Percentiles rank a stretch among this genome's conserved stretches.
Evolutionary conservation across 495 filamentous ascomycete genomes (phyloP).

Genomic region (Neurospora sp.): DNA sequence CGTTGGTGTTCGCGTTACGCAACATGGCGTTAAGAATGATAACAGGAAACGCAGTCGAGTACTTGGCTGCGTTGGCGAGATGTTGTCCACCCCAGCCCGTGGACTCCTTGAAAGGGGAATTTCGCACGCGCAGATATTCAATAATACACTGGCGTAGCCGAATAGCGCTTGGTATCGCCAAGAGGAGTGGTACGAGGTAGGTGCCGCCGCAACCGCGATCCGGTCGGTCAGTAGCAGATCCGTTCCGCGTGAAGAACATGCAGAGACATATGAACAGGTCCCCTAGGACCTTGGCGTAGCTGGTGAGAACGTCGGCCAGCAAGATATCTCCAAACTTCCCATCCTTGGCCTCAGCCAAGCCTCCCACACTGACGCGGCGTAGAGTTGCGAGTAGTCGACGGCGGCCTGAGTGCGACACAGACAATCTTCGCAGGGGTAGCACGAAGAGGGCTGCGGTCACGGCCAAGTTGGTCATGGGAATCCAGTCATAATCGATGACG

Average conservation of each 20-base stretch:
- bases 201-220: constrained; percentile 70
- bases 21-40: constrained; percentile 68
- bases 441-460: constrained; percentile 59
- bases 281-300: constrained; percentile 82
- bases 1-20: constrained; percentile 39
- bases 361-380: constrained; percentile 63
- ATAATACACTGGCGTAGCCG: constrained; percentile 87
- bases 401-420: constrained; percentile 62
- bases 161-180: constrained; percentile 72
- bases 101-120: constrained; percentile 32
- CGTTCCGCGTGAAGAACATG: constrained; percentile 66
- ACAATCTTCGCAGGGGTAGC: constrained; percentile 52
- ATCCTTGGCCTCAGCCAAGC: constrained; percentile 67
- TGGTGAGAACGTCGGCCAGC: constrained; percentile 89
- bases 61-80: constrained; percentile 86
- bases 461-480: constrained; percentile 72
- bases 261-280: constrained; percentile 82
- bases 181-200: constrained; percentile 66
- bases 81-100: constrained; percentile 69
- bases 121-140: constrained; percentile 67
- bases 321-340: constrained; percentile 91
- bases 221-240: constrained; percentile 67
- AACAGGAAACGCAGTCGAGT: constrained; percentile 83
- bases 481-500: constrained; percentile 64
- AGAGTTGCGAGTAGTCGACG: constrained; percentile 62